Evolutionary conservation across 768 basidiomycete genomes (phyloP).

Genomic region (Candolleomyces eurysporus): DNA sequence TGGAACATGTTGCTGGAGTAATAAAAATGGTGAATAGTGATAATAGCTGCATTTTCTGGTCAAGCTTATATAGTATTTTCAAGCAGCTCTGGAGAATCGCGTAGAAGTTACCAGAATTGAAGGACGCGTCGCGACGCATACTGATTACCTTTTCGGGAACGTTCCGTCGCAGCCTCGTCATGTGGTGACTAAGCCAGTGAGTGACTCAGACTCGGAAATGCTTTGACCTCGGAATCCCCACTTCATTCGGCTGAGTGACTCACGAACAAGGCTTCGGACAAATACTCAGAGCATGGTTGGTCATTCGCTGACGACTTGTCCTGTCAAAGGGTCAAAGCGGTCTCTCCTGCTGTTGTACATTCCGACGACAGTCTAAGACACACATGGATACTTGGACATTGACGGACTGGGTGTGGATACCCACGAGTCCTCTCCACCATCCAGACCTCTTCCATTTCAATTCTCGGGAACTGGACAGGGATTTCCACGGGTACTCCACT

Average conservation of each 20-base stretch:
- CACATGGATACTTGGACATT: neutral
- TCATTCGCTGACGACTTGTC: neutral
- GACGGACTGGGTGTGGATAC: neutral
- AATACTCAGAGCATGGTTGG: conserved; percentile 6
- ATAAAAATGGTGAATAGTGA: neutral
- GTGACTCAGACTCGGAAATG: too few relatives aligned
- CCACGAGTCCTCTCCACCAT: neutral
- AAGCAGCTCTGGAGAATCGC: neutral
- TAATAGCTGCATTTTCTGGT: neutral
- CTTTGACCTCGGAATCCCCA: too few relatives aligned
- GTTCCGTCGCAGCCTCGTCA: neutral
- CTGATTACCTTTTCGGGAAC: neutral
- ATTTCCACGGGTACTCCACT: neutral
- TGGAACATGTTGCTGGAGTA: neutral
- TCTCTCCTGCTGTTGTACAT: neutral
- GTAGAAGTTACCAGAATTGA: neutral
- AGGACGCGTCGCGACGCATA: conserved; percentile 8
- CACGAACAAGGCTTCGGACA: neutral
- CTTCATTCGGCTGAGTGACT: neutral
- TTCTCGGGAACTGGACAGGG: neutral
- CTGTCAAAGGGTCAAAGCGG: neutral
- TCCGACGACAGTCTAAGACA: conserved; percentile 2
- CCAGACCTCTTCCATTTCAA: neutral
- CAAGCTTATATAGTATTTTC: neutral
- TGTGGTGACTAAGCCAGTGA: neutral